Evolutionary conservation across 2,329 filamentous ascomycete species (phyloP).

Genomic region (Xylariales sp.): DNA sequence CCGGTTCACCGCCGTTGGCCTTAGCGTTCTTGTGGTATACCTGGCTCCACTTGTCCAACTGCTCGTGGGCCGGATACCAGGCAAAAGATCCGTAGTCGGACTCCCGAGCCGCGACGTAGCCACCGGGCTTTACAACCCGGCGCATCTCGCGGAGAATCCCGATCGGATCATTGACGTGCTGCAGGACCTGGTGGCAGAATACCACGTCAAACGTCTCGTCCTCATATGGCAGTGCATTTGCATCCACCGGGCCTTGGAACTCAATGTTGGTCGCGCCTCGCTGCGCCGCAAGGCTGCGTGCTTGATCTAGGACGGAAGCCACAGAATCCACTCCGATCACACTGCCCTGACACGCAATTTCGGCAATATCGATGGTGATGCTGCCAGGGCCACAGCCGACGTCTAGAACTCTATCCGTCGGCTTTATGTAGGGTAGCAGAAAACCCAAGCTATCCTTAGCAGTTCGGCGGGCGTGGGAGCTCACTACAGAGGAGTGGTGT

Average conservation of each 20-base stretch:
- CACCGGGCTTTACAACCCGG: constrained; percentile 23
- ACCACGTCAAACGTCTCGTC: constrained; percentile 23
- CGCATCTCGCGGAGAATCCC: constrained; percentile 23
- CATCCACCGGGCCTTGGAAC: constrained; percentile 23
- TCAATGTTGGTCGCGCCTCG: constrained; percentile 20
- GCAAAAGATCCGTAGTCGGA: constrained; percentile 27
- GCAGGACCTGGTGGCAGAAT: constrained; percentile 23
- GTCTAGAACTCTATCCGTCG: constrained; percentile 35
- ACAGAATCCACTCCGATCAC: constrained; percentile 41
- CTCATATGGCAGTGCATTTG: constrained; percentile 25
- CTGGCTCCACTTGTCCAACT: constrained; percentile 19
- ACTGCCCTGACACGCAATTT: constrained; percentile 35
- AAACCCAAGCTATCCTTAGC: constrained; percentile 38
- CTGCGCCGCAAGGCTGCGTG: constrained; percentile 27
- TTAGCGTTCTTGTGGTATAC: constrained; percentile 12
- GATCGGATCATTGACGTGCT: constrained; percentile 17
- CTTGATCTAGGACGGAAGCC: constrained; percentile 33
- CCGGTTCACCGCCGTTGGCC: constrained; percentile 14
- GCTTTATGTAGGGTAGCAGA: constrained; percentile 34
- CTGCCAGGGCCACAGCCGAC: constrained; percentile 44
- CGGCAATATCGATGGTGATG: constrained; percentile 37
- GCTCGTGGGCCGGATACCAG: constrained; percentile 23
- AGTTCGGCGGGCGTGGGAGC: constrained; percentile 35
- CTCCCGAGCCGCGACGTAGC: constrained; percentile 25
- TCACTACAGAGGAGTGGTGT: constrained; percentile 31